Base-by-base conservation (phyloP, 805 yeast species). In the Candida cerambycidarum region DNA sequence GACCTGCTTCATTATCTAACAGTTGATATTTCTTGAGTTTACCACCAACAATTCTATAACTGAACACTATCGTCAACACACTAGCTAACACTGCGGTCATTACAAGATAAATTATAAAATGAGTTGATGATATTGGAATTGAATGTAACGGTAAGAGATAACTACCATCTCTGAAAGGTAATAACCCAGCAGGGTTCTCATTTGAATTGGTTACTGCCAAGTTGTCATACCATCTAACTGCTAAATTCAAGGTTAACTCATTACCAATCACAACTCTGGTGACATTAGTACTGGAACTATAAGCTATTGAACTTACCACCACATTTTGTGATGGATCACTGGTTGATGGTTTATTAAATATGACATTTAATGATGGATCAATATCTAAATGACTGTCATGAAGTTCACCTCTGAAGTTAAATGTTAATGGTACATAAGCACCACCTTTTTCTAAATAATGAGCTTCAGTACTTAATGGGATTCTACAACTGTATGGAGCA, bases 201-300 rank as follows among this genome's bases (percentile, higher is more conserved):
- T 42, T 24, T 2, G 53, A 45, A 17, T 32, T 24, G 11, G 42
- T 38, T 15, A 33, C 43, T 11, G 16, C 30, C 7, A 48, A 31
- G 21, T 53, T 51, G 37, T 64, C 63, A 38, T 66, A 54, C 92
- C 92, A 85, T 43, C 78, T 68, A 14, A 78, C 74, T 19, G 82
- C 78, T 47, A 85, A 71, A 39, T 69, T 71, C 24, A 85, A 57
- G 8, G 83, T 73, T 42, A 85, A 63, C 19, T 64, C 59, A 52
- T 82, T 85, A 14, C 89, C 90, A 57, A 85, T 85, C 14, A 81
- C 80, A 29, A 75, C 71, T 46, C 85, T 70, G 1, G 83, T 73
- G 3, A 82, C 74, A 52, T 80, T 78, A 6, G 79, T 69, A n/a
- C 85, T 78, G 5, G 85, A 67, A 9, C 84, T 72, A 65, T 77